phyloP scores from a whole-genome alignment of 345 rosid species.

The Eucalyptus urophylla region DNA sequence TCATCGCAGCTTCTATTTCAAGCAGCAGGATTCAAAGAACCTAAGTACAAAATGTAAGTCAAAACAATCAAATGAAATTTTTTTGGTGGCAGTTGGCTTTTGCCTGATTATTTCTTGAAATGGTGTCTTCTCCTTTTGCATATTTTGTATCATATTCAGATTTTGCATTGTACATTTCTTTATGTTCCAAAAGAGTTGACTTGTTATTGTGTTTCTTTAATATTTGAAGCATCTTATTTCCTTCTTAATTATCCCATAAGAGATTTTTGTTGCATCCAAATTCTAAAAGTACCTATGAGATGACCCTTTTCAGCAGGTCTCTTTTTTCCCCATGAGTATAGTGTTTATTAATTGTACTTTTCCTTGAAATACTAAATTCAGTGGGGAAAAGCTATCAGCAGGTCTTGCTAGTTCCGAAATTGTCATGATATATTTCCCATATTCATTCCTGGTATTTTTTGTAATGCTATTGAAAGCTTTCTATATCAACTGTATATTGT shows the following conservation, averaged over 20 bases:
- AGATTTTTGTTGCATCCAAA: neutral
- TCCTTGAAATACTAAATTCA: neutral
- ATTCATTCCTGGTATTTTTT: neutral
- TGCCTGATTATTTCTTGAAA: neutral
- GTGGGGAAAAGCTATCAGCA: neutral
- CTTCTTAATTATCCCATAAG: neutral
- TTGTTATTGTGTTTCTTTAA: neutral
- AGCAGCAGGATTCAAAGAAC: constrained; percentile 97
- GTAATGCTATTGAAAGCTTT: neutral
- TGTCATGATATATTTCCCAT: neutral
- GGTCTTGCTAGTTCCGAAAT: neutral
- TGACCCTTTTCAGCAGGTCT: neutral
- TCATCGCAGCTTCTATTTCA: constrained; percentile 98
- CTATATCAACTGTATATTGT: neutral
- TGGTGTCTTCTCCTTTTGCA: neutral
- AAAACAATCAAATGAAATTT: neutral
- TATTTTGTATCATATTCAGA: neutral
- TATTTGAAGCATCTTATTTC: neutral
- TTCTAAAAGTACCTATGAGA: neutral
- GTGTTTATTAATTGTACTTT: neutral
- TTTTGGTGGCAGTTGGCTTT: neutral
- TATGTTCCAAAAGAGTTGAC: neutral
- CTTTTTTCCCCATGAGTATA: neutral
- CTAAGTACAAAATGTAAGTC: constrained; percentile 82
- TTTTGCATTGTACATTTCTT: neutral